These are phyloP conservation scores for Beta macrorhiza DNA, from an alignment of 179 eudicot genomes.

Conservation along the genomic window DNA sequence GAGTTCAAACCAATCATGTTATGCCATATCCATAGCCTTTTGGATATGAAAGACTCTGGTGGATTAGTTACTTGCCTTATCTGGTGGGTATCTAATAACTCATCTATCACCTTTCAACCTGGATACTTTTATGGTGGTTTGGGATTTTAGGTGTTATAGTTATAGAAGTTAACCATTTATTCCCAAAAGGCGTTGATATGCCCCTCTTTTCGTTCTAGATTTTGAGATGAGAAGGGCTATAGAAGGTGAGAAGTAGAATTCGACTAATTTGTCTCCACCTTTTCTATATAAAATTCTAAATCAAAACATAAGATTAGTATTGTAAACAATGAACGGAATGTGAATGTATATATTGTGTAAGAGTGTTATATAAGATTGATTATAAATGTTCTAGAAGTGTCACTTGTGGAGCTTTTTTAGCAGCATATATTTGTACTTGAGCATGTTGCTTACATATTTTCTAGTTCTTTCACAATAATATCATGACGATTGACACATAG, in stretches of 20 bases:
- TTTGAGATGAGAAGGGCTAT: not conserved
- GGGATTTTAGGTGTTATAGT: not conserved
- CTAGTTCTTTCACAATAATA: not conserved
- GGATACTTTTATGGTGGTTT: not conserved
- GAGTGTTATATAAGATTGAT: conserved; percentile 1
- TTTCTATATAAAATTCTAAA: not conserved
- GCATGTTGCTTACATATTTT: too few species aligned
- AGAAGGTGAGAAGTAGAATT: not conserved
- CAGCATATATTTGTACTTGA: not conserved
- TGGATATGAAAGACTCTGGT: not conserved
- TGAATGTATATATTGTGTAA: not conserved
- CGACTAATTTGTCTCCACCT: not conserved
- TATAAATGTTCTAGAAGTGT: not conserved
- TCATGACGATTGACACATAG: not conserved
- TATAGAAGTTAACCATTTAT: not conserved
- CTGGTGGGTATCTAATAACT: not conserved
- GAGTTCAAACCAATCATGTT: not conserved
- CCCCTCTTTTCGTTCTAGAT: not conserved
- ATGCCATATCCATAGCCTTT: not conserved
- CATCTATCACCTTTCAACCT: not conserved
- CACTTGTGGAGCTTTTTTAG: not conserved
- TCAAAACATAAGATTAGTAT: not conserved
- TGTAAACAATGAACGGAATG: not conserved
- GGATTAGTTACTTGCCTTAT: conserved; percentile 7
- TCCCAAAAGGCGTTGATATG: not conserved